Percentiles rank a stretch among this genome's conserved stretches.
Evolutionary conservation across 306 rosid genomes (phyloP).

Genomic region (Trifolium subterraneum): DNA sequence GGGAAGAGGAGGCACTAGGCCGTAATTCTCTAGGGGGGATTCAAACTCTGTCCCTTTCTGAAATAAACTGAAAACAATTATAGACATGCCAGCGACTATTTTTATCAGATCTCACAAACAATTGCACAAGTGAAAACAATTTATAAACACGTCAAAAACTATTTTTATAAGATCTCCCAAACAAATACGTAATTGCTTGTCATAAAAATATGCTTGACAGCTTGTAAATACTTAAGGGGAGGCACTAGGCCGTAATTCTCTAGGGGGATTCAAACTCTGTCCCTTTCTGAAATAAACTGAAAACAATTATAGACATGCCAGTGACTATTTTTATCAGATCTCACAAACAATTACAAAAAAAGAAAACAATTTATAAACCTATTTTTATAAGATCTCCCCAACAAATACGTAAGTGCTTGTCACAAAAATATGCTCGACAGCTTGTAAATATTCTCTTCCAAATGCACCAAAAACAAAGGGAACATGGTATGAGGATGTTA

Average conservation of each 20-base stretch:
- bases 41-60: background rate
- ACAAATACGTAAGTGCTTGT: background rate
- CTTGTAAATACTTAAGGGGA: background rate
- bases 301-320: background rate
- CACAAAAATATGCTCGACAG: background rate
- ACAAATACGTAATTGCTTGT: background rate
- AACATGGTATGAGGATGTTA: conserved; percentile 18
- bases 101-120: background rate
- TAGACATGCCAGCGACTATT: background rate
- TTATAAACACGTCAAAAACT: background rate
- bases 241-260: background rate
- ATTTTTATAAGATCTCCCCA: background rate
- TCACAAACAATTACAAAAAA: background rate
- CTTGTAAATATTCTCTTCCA: background rate
- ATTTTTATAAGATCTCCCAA: background rate
- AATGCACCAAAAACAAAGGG: background rate
- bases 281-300: background rate
- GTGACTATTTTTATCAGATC: background rate
- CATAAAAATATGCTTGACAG: background rate
- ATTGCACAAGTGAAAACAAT: background rate
- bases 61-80: background rate
- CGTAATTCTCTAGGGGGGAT: background rate
- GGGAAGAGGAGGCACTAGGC: too few relatives aligned
- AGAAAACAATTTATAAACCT: background rate
- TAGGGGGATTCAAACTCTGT: background rate